Base-by-base conservation (phyloP, 2,329 filamentous ascomycete genomes). In the Zalaria sp. region DNA sequence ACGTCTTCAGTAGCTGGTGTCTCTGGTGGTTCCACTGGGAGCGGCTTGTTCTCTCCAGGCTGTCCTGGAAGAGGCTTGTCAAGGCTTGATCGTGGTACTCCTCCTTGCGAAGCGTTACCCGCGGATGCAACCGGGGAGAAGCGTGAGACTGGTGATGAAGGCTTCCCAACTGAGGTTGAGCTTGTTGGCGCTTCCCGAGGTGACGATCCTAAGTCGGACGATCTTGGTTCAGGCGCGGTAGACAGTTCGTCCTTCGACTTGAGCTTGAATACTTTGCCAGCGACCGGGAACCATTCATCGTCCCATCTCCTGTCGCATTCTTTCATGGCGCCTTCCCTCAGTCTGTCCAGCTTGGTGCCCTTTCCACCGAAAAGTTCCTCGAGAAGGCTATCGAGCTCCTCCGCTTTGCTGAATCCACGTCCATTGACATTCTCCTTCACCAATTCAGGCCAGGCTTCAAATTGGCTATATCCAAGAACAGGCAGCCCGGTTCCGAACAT, bases 401-500 rank as follows among this genome's bases (percentile, higher is more conserved):
- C 66, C 0, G 79, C 71, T 40, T 75, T 84, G 49, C 76, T 76
- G 55, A 98, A 98, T 0, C 91, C 88, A 51, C 75, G 74, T 1
- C 91, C 91, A 57, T 96, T 96, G 34, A 79, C 69, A 0, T 83
- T 82, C 53, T 96, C 88, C 40, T 74, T 81, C 26, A 98, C 83
- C n/a, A 98, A 67, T 64, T 98, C 91, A 2, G 75, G 69, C 71
- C 93, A 94, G 47, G 88, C 89, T 56, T 88, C 79, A 55, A 93
- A 98, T 2, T 74, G 73, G 26, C 75, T 76, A 71, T 91, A 96
- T 3, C 87, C 89, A 0, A 81, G 79, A 0, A 98, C 91, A 0
- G 91, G 91, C 27, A 98, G 66, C 0, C 89, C 91, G 0, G 88
- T 83, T 2, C 91, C 91, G 58, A 98, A 96, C 88, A 98, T 95